Evolutionary conservation across 495 filamentous ascomycete species (phyloP).

Genomic region (Cercophora newfieldiana): DNA sequence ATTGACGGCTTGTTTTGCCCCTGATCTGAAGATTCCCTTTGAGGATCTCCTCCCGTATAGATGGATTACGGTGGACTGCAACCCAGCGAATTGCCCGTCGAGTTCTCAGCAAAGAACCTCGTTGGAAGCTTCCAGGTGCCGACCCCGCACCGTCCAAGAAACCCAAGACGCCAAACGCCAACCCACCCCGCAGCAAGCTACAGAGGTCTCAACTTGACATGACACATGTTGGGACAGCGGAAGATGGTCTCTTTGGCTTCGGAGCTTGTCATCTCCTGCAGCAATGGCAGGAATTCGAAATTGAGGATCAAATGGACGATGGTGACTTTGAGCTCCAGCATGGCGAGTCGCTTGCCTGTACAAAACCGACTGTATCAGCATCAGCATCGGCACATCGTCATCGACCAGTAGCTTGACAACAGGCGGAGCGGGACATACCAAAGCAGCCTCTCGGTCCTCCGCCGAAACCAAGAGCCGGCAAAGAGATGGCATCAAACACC

Average conservation of each 20-base stretch:
- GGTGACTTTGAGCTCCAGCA: constrained; percentile 32
- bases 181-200: not conserved
- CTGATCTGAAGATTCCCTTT: too few relatives aligned
- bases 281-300: constrained; percentile 33
- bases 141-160: too few relatives aligned
- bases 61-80: too few relatives aligned
- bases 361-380: too few relatives aligned
- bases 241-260: constrained; percentile 16
- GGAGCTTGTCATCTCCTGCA: constrained; percentile 18
- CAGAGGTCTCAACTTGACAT: constrained; percentile 15
- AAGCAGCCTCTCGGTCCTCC: constrained; percentile 31
- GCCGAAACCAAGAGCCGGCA: constrained; percentile 28
- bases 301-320: constrained; percentile 28
- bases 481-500: constrained; percentile 28
- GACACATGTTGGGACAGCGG: constrained; percentile 6
- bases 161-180: too few relatives aligned
- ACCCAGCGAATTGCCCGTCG: too few relatives aligned
- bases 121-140: too few relatives aligned
- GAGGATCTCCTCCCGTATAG: too few relatives aligned
- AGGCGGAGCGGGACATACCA: constrained; percentile 17
- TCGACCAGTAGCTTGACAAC: constrained; percentile 5
- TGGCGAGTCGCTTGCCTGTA: constrained; percentile 29
- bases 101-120: too few relatives aligned
- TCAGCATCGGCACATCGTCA: too few relatives aligned
- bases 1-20: too few relatives aligned